phyloP scores from a whole-genome alignment of 371 early-diverging fungal genomes.

The Saksenaea oblongispora region DNA sequence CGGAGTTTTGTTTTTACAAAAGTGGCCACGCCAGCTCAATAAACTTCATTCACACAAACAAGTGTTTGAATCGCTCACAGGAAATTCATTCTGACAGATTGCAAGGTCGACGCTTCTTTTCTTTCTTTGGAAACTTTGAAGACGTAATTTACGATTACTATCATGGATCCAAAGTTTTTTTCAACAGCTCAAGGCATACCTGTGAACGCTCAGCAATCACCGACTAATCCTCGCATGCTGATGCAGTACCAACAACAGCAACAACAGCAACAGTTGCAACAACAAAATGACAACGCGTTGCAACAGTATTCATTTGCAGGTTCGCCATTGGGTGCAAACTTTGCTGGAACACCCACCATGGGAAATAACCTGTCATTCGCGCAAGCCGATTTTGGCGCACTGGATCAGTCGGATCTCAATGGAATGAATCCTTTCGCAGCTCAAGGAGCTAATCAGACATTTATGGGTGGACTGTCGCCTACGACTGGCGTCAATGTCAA shows the following conservation, averaged over 20 bases:
- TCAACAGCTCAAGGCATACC: slow-evolving; percentile 33
- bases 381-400: slow-evolving; percentile 22
- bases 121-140: background rate
- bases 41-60: background rate
- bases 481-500: slow-evolving; percentile 5
- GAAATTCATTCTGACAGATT: background rate
- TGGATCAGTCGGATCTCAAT: slow-evolving; percentile 32
- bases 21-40: background rate
- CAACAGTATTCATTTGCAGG: slow-evolving; percentile 19
- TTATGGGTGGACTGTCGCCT: slow-evolving; percentile 16
- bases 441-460: slow-evolving; percentile 16
- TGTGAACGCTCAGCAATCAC: slow-evolving; percentile 28
- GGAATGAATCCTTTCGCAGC: slow-evolving; percentile 24
- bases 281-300: slow-evolving; percentile 19
- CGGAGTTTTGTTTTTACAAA: no score
- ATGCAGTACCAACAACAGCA: slow-evolving; percentile 35
- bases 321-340: slow-evolving; percentile 10
- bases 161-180: slow-evolving; percentile 49
- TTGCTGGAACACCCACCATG: slow-evolving; percentile 25
- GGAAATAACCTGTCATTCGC: slow-evolving; percentile 25
- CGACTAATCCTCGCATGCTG: slow-evolving; percentile 34
- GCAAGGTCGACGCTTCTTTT: slow-evolving; percentile 3
- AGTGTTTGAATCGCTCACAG: no score
- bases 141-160: background rate
- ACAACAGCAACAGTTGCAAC: slow-evolving; percentile 28